A percentile compares a stretch with the other conserved stretches of the same genome.
phyloP scores from a whole-genome alignment of 2,329 filamentous ascomycete genomes.

The Cercospora zeae-maydis region DNA sequence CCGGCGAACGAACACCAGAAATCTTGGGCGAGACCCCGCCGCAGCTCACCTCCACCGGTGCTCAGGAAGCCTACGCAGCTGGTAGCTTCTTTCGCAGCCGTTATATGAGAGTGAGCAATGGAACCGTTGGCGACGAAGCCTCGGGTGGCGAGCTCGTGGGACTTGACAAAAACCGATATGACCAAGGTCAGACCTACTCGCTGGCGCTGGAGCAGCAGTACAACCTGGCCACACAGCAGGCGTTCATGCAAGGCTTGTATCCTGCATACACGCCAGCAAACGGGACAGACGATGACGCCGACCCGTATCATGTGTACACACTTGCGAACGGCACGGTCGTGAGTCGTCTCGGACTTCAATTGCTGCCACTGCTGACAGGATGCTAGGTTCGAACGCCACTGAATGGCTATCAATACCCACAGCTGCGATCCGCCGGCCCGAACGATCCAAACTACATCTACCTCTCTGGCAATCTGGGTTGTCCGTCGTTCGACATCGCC shows the following conservation, averaged over 20 bases:
- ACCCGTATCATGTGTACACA: constrained; percentile 39
- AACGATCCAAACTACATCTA: constrained; percentile 52
- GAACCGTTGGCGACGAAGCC: constrained; percentile 18
- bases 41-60: constrained; percentile 52
- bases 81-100: constrained; percentile 52
- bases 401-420: constrained; percentile 56
- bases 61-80: constrained; percentile 51
- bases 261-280: constrained; percentile 44
- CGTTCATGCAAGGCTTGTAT: constrained; percentile 61
- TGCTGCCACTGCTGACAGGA: background rate
- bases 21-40: constrained; percentile 35
- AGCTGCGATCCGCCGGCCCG: constrained; percentile 44
- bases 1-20: constrained; percentile 54
- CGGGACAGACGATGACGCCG: constrained; percentile 31
- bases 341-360: background rate
- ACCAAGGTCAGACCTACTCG: constrained; percentile 49
- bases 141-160: constrained; percentile 42
- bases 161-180: constrained; percentile 42
- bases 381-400: constrained; percentile 46
- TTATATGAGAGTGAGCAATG: constrained; percentile 44
- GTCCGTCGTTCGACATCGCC: constrained; percentile 34
- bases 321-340: constrained; percentile 47
- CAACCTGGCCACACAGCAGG: constrained; percentile 53
- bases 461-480: constrained; percentile 43
- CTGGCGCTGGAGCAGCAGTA: constrained; percentile 48